A percentile compares a stretch with the other conserved stretches of the same genome.
Conservation (phyloP, 2,329 filamentous ascomycete genomes). For the Orbilia blumenaviensis region DNA sequence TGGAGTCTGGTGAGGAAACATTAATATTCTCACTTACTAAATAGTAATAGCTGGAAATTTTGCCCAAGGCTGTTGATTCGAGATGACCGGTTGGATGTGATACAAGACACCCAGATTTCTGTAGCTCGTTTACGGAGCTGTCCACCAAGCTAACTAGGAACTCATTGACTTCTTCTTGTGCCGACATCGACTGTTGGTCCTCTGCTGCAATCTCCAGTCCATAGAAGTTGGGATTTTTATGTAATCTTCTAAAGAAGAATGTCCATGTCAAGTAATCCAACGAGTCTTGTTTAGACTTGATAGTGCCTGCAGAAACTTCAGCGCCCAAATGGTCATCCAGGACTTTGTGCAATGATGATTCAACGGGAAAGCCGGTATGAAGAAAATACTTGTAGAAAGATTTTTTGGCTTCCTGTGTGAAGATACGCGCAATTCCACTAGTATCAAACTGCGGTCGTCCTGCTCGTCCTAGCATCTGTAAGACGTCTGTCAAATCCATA, state of each 20-base stretch:
- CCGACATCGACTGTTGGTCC: constrained; percentile 85
- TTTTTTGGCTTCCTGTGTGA: constrained; percentile 97
- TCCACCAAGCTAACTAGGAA: constrained; percentile 95
- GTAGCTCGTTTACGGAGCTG: constrained; percentile 81
- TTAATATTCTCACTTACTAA: constrained; percentile 62
- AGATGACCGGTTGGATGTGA: constrained; percentile 88
- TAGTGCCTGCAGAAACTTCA: constrained; percentile 91
- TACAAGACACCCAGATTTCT: constrained; percentile 82
- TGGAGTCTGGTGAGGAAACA: neutral
- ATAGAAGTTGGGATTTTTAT: constrained; percentile 99
- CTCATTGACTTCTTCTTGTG: constrained; percentile 87
- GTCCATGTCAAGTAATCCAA: constrained; percentile 99
- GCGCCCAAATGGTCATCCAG: constrained; percentile 96
- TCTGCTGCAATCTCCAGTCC: constrained; percentile 92
- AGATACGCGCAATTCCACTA: constrained; percentile 91
- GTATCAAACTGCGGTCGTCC: constrained; percentile 96
- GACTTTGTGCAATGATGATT: constrained; percentile 94
- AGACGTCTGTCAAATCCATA: constrained; percentile 97
- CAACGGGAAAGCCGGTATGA: constrained; percentile 96
- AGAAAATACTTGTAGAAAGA: constrained; percentile 99
- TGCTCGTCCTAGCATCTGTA: constrained; percentile 96
- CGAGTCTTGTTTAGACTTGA: constrained; percentile 93
- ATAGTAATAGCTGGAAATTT: constrained; percentile 99
- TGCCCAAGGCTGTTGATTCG: constrained; percentile 87
- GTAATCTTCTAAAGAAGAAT: constrained; percentile 95